A percentile compares a stretch with the other conserved stretches of the same genome.
These are phyloP conservation scores for Ascosphaera apis DNA, from an alignment of 2,329 filamentous ascomycete species.

Conservation along the genomic window DNA sequence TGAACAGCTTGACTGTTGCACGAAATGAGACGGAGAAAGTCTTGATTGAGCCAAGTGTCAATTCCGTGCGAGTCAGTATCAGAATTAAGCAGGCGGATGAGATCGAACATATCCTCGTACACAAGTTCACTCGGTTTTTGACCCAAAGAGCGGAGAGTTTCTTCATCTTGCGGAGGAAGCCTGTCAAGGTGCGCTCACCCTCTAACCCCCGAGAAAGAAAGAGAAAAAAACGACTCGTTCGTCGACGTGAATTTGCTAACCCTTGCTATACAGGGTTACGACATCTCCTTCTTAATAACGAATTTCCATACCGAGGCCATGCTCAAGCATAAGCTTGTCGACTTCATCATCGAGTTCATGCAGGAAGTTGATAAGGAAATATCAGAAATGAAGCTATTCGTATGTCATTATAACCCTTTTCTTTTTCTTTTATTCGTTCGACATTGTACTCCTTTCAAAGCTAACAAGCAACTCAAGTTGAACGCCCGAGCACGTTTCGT, in stretches of 20 bases:
- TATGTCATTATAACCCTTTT: slow-evolving; percentile 27
- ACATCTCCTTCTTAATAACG: slow-evolving; percentile 95
- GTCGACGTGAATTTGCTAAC: too few relatives aligned
- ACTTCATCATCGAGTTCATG: slow-evolving; percentile 99
- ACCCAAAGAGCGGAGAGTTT: slow-evolving; percentile 92
- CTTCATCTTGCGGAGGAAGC: slow-evolving; percentile 86
- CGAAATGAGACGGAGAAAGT: slow-evolving; percentile 96
- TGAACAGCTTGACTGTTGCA: slow-evolving; percentile 75
- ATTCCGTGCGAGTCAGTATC: slow-evolving; percentile 91
- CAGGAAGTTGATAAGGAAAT: slow-evolving; percentile 99
- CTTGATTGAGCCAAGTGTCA: slow-evolving; percentile 86
- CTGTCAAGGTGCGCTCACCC: slow-evolving; percentile 48
- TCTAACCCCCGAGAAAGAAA: neutral
- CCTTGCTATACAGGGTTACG: slow-evolving; percentile 50
- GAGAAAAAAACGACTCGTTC: neutral
- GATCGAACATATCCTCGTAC: slow-evolving; percentile 92
- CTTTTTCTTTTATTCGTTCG: slow-evolving; percentile 3
- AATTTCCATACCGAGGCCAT: slow-evolving; percentile 98
- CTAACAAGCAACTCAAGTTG: slow-evolving; percentile 36
- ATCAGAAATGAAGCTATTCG: slow-evolving; percentile 99
- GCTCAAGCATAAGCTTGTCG: slow-evolving; percentile 96
- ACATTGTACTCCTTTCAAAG: slow-evolving; percentile 4
- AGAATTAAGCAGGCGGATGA: slow-evolving; percentile 99
- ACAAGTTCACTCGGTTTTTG: slow-evolving; percentile 95
- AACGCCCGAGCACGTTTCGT: slow-evolving; percentile 95